Conservation (phyloP, 495 filamentous ascomycete species). For the Aspergillus leporis region DNA sequence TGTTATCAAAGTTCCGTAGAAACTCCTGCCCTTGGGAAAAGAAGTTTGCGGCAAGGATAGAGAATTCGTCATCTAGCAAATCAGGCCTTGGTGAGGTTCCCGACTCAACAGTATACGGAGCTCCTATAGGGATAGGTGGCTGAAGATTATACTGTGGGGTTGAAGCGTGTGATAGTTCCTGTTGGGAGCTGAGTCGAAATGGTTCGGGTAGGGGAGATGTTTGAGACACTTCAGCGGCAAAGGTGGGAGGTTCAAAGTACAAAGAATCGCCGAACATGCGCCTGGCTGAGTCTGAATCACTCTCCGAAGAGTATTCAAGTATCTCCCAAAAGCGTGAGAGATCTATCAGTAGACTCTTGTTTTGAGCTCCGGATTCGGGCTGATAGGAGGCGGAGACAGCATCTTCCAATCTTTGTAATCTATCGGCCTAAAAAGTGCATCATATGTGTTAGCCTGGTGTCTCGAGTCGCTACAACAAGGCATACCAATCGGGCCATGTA, state of each 20-base stretch:
- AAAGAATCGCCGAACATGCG: conserved; percentile 46
- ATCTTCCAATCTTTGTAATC: conserved; percentile 42
- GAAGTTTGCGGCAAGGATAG: conserved; percentile 50
- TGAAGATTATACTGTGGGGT: conserved; percentile 19
- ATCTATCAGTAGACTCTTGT: conserved; percentile 48
- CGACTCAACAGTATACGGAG: conserved; percentile 24
- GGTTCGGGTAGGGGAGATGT: conserved; percentile 48
- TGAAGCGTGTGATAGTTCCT: conserved; percentile 18
- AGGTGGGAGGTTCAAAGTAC: conserved; percentile 24
- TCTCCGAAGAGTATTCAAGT: conserved; percentile 50
- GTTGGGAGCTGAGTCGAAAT: conserved; percentile 34
- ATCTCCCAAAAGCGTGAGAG: conserved; percentile 53
- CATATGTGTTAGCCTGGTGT: background rate
- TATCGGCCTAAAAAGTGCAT: conserved; percentile 33
- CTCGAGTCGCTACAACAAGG: background rate
- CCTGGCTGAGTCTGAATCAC: conserved; percentile 39
- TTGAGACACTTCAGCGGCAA: conserved; percentile 43
- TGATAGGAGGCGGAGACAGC: conserved; percentile 49
- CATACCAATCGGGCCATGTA: conserved; percentile 49
- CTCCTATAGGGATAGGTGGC: conserved; percentile 15
- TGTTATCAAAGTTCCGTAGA: conserved; percentile 37
- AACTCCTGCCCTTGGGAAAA: conserved; percentile 50
- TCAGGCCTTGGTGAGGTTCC: conserved; percentile 30
- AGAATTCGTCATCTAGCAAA: conserved; percentile 46
- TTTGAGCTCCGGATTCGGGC: conserved; percentile 38